These are phyloP conservation scores for Sporormia fimetaria DNA, from an alignment of 495 filamentous ascomycete species.

Conservation along the genomic window DNA sequence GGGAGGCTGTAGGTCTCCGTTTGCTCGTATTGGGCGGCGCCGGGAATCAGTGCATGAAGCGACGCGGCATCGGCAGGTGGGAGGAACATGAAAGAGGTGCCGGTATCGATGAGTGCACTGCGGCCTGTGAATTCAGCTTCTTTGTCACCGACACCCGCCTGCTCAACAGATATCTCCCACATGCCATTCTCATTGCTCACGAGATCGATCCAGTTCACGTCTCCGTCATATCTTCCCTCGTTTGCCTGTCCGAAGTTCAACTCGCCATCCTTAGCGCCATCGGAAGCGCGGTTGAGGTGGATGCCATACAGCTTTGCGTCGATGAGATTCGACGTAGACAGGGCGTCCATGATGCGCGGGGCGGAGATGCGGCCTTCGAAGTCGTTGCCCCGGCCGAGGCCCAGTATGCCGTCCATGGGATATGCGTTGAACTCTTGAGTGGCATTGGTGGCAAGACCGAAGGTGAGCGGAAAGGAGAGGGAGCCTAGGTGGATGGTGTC, in stretches of 20 bases:
- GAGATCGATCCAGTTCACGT: conserved; percentile 50
- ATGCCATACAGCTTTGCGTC: conserved; percentile 56
- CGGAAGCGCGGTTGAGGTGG: conserved; percentile 50
- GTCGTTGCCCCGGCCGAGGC: conserved; percentile 47
- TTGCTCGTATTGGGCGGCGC: conserved; percentile 39
- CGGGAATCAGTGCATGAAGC: conserved; percentile 55
- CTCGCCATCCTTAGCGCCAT: conserved; percentile 57
- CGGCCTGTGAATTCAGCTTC: conserved; percentile 39
- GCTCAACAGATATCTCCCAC: conserved; percentile 62
- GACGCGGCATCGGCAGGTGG: conserved; percentile 51
- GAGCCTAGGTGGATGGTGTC: conserved; percentile 57
- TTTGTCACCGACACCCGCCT: conserved; percentile 47
- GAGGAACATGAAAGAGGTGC: conserved; percentile 63
- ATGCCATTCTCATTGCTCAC: conserved; percentile 29
- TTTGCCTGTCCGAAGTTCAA: conserved; percentile 67
- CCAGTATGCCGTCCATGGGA: conserved; percentile 80
- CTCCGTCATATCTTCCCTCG: conserved; percentile 49
- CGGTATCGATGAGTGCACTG: conserved; percentile 66
- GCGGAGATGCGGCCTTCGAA: conserved; percentile 33
- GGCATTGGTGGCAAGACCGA: conserved; percentile 57
- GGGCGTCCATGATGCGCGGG: conserved; percentile 51
- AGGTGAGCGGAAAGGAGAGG: conserved; percentile 46
- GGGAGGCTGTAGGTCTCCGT: conserved; percentile 55
- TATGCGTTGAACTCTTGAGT: conserved; percentile 60
- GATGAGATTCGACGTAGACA: conserved; percentile 48